Evolutionary conservation across 306 rosid genomes (phyloP).

Genomic region (Casuarina cunninghamiana): DNA sequence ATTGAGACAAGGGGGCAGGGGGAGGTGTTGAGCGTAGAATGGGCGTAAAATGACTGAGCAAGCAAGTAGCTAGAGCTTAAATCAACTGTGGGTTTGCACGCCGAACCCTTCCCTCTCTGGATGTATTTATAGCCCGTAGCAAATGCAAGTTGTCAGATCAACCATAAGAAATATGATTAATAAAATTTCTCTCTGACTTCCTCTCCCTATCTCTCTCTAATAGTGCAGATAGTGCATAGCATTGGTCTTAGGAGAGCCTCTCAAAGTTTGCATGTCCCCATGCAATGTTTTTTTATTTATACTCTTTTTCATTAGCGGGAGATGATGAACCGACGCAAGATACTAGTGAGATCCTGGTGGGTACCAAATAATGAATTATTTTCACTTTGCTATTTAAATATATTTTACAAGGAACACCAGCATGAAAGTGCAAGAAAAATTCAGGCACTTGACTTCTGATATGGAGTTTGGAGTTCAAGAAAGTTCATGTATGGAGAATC

Average conservation of each 20-base stretch:
- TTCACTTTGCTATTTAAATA: too few species aligned
- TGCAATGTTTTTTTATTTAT: conserved; percentile 6
- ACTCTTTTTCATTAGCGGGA: not conserved
- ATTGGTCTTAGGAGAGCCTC: not conserved
- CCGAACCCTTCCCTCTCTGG: not conserved
- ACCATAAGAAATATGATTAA: too few species aligned
- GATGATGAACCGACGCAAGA: too few species aligned
- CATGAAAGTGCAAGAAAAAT: too few species aligned
- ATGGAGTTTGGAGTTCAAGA: too few species aligned
- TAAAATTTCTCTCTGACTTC: too few species aligned
- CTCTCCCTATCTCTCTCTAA: too few species aligned
- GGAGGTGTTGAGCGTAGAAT: not conserved
- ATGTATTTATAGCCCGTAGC: conserved; percentile 20
- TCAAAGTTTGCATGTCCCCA: conserved; percentile 17
- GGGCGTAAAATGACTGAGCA: not conserved
- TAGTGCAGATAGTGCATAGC: too few species aligned
- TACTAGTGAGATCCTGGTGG: not conserved
- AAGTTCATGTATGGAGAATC: too few species aligned
- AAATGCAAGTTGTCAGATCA: not conserved
- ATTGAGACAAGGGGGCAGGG: not conserved
- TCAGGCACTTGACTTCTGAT: too few species aligned
- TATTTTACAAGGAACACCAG: too few species aligned
- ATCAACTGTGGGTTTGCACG: not conserved
- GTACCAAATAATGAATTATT: not conserved
- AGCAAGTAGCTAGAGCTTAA: not conserved